These are phyloP conservation scores for Blumeriella jaapii DNA, from an alignment of 2,329 filamentous ascomycete species.

Conservation along the genomic window DNA sequence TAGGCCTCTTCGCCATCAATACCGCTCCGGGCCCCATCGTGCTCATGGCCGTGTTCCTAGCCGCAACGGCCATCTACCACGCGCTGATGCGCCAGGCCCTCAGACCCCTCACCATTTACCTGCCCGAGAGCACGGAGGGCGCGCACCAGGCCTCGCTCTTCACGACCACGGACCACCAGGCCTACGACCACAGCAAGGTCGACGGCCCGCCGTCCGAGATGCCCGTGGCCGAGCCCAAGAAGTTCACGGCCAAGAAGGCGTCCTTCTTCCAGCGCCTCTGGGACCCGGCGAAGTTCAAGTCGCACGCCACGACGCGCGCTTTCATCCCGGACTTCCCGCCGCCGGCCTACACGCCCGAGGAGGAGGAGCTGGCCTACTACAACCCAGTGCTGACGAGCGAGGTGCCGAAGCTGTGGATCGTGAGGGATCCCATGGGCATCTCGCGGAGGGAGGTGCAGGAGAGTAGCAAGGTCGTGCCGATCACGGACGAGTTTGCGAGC, in stretches of 20 bases:
- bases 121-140: slow-evolving; percentile 57
- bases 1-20: slow-evolving; percentile 71
- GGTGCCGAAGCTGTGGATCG: slow-evolving; percentile 68
- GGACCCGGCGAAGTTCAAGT: slow-evolving; percentile 61
- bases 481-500: slow-evolving; percentile 65
- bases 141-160: slow-evolving; percentile 33
- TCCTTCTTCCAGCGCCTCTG: slow-evolving; percentile 53
- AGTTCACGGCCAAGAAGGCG: slow-evolving; percentile 32
- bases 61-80: slow-evolving; percentile 68
- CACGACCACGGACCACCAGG: slow-evolving; percentile 10
- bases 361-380: slow-evolving; percentile 58
- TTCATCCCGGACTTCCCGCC: slow-evolving; percentile 47
- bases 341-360: slow-evolving; percentile 47
- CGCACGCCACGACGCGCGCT: slow-evolving; percentile 57
- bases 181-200: slow-evolving; percentile 11
- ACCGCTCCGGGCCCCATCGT: slow-evolving; percentile 56
- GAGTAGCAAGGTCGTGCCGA: slow-evolving; percentile 57
- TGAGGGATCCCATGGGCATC: slow-evolving; percentile 61
- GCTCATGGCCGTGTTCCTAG: slow-evolving; percentile 62
- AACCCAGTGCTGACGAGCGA: slow-evolving; percentile 54
- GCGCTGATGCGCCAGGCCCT: slow-evolving; percentile 59
- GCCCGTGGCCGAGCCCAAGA: slow-evolving; percentile 12
- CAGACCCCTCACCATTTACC: slow-evolving; percentile 60
- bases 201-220: slow-evolving; percentile 22
- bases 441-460: slow-evolving; percentile 66